A percentile compares a stretch with the other conserved stretches of the same genome.
Conservation (phyloP, 306 rosid species). For the Ormosia emarginata region DNA sequence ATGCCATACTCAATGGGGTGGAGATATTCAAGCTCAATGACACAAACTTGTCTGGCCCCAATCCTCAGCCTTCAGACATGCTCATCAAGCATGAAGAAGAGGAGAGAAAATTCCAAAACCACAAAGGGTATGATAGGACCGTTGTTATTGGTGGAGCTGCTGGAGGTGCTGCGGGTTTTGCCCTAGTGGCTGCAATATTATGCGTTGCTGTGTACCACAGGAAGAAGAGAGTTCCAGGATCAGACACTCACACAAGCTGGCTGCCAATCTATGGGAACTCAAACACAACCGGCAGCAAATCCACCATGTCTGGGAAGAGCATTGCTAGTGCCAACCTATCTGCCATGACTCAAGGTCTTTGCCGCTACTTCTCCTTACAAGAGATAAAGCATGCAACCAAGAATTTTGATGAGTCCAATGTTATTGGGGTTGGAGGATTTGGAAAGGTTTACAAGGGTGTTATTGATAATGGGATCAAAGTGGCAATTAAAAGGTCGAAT, state of each 20-base stretch:
- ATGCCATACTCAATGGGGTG: conserved; percentile 45
- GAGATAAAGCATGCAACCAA: conserved; percentile 48
- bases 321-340: conserved; percentile 10
- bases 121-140: not conserved
- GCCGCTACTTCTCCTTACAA: conserved; percentile 45
- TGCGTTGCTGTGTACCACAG: conserved; percentile 28
- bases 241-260: conserved; percentile 41
- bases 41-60: conserved; percentile 50
- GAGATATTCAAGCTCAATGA: conserved; percentile 57
- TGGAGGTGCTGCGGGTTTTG: conserved; percentile 51
- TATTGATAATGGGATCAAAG: conserved; percentile 40
- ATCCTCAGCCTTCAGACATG: conserved; percentile 50
- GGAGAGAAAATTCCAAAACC: not conserved
- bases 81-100: not conserved
- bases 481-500: conserved; percentile 53
- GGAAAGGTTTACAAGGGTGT: conserved; percentile 60
- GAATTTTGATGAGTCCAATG: conserved; percentile 46
- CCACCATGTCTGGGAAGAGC: conserved; percentile 41
- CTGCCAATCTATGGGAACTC: conserved; percentile 40
- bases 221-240: conserved; percentile 33
- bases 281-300: conserved; percentile 14
- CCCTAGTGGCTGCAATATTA: conserved; percentile 42
- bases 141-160: conserved; percentile 50
- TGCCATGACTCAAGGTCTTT: conserved; percentile 47
- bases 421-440: conserved; percentile 65